phyloP scores from a whole-genome alignment of 73 alveolate genomes.

The Paramecium sonneborni region DNA sequence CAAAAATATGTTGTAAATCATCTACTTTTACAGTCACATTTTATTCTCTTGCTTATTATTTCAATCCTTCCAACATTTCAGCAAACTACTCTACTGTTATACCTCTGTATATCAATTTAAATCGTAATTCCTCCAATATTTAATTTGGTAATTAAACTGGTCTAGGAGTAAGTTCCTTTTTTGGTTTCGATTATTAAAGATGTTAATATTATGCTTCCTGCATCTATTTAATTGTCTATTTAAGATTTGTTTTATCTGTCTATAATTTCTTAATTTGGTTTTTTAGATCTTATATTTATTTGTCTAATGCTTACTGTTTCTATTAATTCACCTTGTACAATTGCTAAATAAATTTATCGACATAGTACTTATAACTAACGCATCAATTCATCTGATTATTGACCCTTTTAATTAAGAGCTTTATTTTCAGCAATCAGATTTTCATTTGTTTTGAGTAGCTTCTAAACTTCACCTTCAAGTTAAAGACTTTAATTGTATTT shows the following conservation, averaged over 20 bases:
- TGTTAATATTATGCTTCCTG: not conserved
- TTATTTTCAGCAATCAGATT: conserved; percentile 21
- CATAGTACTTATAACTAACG: not conserved
- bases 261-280: not conserved
- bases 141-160: not conserved
- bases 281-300: conserved; percentile 9
- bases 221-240: conserved; percentile 16
- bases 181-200: conserved; percentile 6
- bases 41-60: conserved; percentile 32
- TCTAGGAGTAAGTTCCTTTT: not conserved
- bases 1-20: conserved; percentile 12
- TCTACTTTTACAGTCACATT: conserved; percentile 20
- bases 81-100: not conserved
- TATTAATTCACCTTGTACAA: not conserved
- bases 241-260: conserved; percentile 14
- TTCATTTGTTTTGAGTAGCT: conserved; percentile 35
- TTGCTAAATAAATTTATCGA: conserved; percentile 2
- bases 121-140: conserved; percentile 19
- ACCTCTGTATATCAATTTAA: not conserved
- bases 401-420: not conserved
- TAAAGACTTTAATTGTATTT: conserved; percentile 11
- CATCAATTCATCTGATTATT: conserved; percentile 16
- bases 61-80: conserved; percentile 17
- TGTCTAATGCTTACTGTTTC: not conserved
- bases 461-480: conserved; percentile 29